Percentiles rank a stretch among this genome's conserved stretches.
Conservation (phyloP, 164 flowering plant genomes). For the Dillenia suffruticosa region DNA sequence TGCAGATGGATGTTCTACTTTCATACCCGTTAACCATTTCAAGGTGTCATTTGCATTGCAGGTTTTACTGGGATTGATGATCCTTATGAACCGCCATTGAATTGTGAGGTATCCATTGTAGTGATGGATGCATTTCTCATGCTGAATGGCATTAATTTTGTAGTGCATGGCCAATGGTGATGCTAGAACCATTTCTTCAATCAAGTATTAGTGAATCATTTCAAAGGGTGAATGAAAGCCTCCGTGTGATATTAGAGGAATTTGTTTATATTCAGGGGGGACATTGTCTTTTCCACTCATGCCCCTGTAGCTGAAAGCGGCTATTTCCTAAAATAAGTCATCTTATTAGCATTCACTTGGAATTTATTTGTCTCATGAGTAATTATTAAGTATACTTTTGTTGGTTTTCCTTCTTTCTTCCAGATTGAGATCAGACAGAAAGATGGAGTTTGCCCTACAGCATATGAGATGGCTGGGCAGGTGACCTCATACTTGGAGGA, state of each 20-base stretch:
- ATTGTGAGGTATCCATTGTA: conserved; percentile 45
- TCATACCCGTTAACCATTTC: background rate
- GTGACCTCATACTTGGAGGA: conserved; percentile 54
- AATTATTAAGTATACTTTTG: background rate
- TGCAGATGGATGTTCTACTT: background rate
- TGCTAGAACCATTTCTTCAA: too few species aligned
- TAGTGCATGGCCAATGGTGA: too few species aligned
- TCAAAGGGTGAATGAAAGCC: background rate
- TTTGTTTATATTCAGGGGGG: too few species aligned
- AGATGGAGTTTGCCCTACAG: conserved; percentile 42
- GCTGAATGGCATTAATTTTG: background rate
- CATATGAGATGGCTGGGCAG: conserved; percentile 42
- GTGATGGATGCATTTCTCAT: conserved; percentile 3
- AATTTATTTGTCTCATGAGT: background rate
- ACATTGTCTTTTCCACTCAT: too few species aligned
- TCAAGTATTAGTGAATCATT: background rate
- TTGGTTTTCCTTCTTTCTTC: background rate
- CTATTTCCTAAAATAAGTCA: background rate
- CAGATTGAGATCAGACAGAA: conserved; percentile 48
- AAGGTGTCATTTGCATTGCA: conserved; percentile 15
- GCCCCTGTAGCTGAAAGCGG: too few species aligned
- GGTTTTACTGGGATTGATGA: conserved; percentile 85
- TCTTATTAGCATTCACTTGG: background rate
- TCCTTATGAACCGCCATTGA: conserved; percentile 69
- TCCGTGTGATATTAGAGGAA: background rate